Base-by-base conservation (phyloP, 345 rosid genomes). In the Garcia nutans region DNA sequence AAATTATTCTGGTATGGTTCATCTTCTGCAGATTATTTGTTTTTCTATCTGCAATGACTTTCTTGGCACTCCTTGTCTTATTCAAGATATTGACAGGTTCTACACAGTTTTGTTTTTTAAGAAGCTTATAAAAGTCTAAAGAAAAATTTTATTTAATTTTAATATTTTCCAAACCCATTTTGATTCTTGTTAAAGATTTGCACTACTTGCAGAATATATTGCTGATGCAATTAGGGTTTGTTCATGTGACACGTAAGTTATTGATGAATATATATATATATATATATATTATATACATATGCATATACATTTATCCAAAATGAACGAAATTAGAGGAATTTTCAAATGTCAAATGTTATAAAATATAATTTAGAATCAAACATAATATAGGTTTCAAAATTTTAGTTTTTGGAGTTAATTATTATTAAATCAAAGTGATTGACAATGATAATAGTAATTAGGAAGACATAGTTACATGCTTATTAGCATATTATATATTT, bases 1-100 rank as follows among this genome's bases (percentile, higher is more conserved):
- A 81, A 20, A 62, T 28, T 56, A 72, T 76, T 73, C 56, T 56
- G 72, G 80, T 19, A 61, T 63, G 62, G 33, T 67, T 54, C 20
- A 31, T 50, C 28, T 73, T 62, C 45, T 33, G 15, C 3, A 11
- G 20, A 9, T 47, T 11, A 8, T 47, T 47, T 47, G 17, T 52
- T 68, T 49, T 69, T 28, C 63, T 10, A 52, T 49, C 10, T 56
- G 10, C n/a, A 13, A 2, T 49, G 77, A 63, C 80, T 56, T 80
- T 61, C 42, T 47, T 55, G 52, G 37, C 70, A 61, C 28, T 45
- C 20, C 12, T 28, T 65, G 50, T 12, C 66, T 16, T 28, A 54
- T 57, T 49, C 12, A 17, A 71, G 65, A 71, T 75, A 76, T 76
- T 60, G 70, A 76, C 74, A 50, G 68, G 23, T 20, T 28, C 5